Base-by-base conservation (phyloP, 352 stramenopile genomes). In the Aphanomyces astaci region DNA sequence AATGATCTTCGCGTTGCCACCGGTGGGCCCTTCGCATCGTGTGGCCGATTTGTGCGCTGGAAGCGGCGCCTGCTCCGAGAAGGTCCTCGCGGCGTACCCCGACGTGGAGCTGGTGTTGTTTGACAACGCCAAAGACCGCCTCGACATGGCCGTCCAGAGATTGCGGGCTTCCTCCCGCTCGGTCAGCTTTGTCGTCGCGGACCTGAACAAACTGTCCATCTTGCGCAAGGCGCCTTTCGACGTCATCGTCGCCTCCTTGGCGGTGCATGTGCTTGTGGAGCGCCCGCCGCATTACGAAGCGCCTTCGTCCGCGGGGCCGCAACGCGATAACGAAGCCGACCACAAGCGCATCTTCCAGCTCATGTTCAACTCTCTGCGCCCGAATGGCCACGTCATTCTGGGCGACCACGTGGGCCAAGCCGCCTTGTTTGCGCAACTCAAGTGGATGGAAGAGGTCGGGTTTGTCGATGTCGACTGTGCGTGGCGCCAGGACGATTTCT, bases 391-490 rank as follows among this genome's bases (percentile, higher is more conserved):
- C 55, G 56, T 90, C 17, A 54, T 90, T 24, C 77, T 90, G 59
- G 82, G 73, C 15, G 84, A 93, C 62, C 84, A 93, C 70, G 84
- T 93, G 2, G 84, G 81, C 10, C 80, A 88, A 59, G 60, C 90
- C 28, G 28, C 72, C 4, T 73, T 90, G 10, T 93, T 90, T 57
- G 64, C 75, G 46, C 84, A 93, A 46, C 68, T 93, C 5, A 74
- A 85, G 63, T 36, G 76, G 4, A 75, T 93, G 39, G 65, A 75
- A n/a, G 72, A 60, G 5, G 77, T 79, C 1, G 84, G 84, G 0
- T 93, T 90, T 64, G 72, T 82, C 36, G 82, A 93, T 60, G 78
- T 93, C 1, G 84, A 91, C 64, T 88, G 82, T 31, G 77, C 82
- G 39, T 93, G 84, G 84, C 74, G 84, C 30, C 75, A 89, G 63